Conservation (phyloP, 306 rosid species). For the Sicyos baderoa region DNA sequence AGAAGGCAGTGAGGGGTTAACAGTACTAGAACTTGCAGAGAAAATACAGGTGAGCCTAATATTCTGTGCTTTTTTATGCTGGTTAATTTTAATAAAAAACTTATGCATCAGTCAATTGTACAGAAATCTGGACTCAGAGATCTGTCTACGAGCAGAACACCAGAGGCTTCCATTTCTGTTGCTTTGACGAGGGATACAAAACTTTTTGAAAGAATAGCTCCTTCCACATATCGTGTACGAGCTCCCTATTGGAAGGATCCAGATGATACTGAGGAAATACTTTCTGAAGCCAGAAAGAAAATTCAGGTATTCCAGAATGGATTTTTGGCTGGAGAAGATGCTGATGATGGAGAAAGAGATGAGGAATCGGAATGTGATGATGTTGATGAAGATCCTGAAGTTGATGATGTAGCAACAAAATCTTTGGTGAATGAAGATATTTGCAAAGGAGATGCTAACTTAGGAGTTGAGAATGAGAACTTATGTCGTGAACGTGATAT, state of each 20-base stretch:
- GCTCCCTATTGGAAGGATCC: conserved; percentile 89
- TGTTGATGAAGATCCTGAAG: conserved; percentile 82
- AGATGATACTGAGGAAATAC: conserved; percentile 76
- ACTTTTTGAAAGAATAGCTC: conserved; percentile 98
- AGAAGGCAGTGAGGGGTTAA: conserved; percentile 87
- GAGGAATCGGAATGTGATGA: conserved; percentile 94
- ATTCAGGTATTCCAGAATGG: conserved; percentile 94
- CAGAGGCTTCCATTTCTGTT: conserved; percentile 98
- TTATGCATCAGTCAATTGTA: conserved; percentile 9
- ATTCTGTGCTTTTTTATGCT: conserved; percentile 6
- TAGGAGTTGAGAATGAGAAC: conserved; percentile 49
- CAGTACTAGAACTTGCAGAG: conserved; percentile 89
- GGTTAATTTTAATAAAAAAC: conserved; percentile 7
- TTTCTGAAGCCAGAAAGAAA: conserved; percentile 87
- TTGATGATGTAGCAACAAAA: conserved; percentile 62
- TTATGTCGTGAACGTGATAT: conserved; percentile 31
- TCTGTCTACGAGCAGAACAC: conserved; percentile 94
- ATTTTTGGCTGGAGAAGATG: conserved; percentile 75
- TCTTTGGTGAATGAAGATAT: conserved; percentile 38
- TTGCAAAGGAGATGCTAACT: conserved; percentile 41
- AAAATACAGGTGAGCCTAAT: conserved; percentile 73
- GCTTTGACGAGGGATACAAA: conserved; percentile 97
- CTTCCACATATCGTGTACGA: conserved; percentile 93
- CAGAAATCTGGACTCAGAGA: conserved; percentile 99
- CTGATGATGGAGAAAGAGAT: conserved; percentile 80